Evolutionary conservation across 2,329 filamentous ascomycete species (phyloP), one percentile per base, ranked within the genome.

Genomic region (Neocatenulostroma microsporum): DNA sequence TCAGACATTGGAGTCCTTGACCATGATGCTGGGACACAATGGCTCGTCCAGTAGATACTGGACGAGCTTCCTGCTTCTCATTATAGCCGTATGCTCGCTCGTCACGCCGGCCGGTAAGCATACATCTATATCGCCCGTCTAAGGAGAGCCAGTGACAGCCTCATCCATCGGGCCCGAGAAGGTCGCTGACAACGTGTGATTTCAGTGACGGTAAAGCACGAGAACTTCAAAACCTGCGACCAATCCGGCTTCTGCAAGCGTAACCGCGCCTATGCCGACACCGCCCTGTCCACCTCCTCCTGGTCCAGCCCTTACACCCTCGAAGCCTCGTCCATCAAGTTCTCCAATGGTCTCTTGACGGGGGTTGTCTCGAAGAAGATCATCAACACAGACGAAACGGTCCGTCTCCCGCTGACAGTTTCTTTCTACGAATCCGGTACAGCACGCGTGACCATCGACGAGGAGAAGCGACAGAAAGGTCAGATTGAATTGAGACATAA

Each of bases 201-300:
- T 18, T 17, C 49, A 94, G 87, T 76, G 47, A 72, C 76, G 53
- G 91, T 98, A 35, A 98, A 98, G 67, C 83, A 94, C 58, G 80
- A 94, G 54, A 88, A 94, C 62, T 98, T 96, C 73, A 98, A 96
- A 60, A 94, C 83, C 53, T 98, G 91, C 68, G 69, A 83, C 49
- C 89, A 98, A 60, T 91, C 89, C 4, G 91, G 91, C 54, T 98
- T 98, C 69, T 98, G 91, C 67, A 91, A 87, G 60, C 84, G 91
- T 48, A 96, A 96, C 66, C 80, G 91, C 60, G 83, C 77, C 25
- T 88, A 84, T 58, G 91, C 91, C 58, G 88, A 96, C 63, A 69
- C 75, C 46, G 86, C 80, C 45, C 64, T 75, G 30, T 67, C 76
- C 27, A 66, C 76, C 38, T 78, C 76, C 42, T 72, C 76, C 7